Evolutionary conservation across 257 asterid genomes (phyloP).

Genomic region (Capsicum baccatum): DNA sequence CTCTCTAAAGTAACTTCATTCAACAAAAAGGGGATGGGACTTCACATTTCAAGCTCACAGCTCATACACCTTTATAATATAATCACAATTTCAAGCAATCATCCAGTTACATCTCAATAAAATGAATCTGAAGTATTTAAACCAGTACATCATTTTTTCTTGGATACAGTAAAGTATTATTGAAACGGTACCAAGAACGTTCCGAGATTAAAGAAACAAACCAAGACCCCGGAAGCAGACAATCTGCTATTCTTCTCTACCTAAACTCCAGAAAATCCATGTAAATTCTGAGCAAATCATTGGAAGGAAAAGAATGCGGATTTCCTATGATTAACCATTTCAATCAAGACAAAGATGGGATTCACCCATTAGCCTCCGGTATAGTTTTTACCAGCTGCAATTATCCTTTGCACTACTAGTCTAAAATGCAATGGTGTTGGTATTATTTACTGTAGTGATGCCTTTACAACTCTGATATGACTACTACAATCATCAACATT

Average conservation of each 20-base stretch:
- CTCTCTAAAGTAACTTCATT: slow-evolving; percentile 13
- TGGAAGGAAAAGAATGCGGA: not conserved
- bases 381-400: not conserved
- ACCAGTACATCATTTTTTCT: not conserved
- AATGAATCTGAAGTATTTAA: not conserved
- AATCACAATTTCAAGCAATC: not conserved
- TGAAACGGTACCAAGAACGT: not conserved
- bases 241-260: not conserved
- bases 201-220: not conserved
- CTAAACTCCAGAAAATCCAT: slow-evolving; percentile 12
- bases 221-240: not conserved
- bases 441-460: not conserved
- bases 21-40: not conserved
- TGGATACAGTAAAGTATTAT: not conserved
- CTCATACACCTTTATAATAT: not conserved
- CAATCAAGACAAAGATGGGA: not conserved
- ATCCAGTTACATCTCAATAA: slow-evolving; percentile 9
- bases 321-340: not conserved
- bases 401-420: not conserved
- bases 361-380: not conserved
- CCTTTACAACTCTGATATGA: slow-evolving; percentile 3
- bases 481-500: not conserved
- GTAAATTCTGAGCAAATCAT: slow-evolving; percentile 25
- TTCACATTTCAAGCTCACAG: slow-evolving; percentile 1
- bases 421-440: not conserved